Evolutionary conservation across 1,139 yeast genomes (phyloP).

Genomic region (Pichia sp.): DNA sequence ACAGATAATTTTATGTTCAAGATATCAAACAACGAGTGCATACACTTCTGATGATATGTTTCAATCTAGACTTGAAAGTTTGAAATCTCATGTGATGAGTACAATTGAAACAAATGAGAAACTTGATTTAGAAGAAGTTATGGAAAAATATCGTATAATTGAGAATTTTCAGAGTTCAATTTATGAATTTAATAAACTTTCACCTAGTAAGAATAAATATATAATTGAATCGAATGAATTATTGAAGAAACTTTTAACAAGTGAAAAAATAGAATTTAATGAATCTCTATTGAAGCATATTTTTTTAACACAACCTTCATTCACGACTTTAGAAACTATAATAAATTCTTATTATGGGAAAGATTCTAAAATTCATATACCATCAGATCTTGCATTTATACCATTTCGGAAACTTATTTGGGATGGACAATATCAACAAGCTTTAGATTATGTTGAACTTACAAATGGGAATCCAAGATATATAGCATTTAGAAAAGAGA

Average conservation of each 20-base stretch:
- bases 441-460: slow-evolving; percentile 50
- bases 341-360: slow-evolving; percentile 29
- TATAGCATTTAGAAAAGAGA: slow-evolving; percentile 28
- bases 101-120: slow-evolving; percentile 7
- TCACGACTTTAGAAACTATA: slow-evolving; percentile 17
- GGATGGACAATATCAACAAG: slow-evolving; percentile 51
- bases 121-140: background rate
- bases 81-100: slow-evolving; percentile 13
- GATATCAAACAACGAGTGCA: slow-evolving; percentile 8
- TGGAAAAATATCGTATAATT: slow-evolving; percentile 11
- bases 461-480: slow-evolving; percentile 56
- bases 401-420: slow-evolving; percentile 56
- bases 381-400: slow-evolving; percentile 44
- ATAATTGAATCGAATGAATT: slow-evolving; percentile 20
- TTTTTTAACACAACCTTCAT: slow-evolving; percentile 14
- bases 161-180: slow-evolving; percentile 21
- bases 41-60: slow-evolving; percentile 17
- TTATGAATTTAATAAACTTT: slow-evolving; percentile 17
- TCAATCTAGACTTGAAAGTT: slow-evolving; percentile 15
- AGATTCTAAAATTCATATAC: slow-evolving; percentile 33
- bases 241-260: slow-evolving; percentile 6
- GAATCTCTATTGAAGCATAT: slow-evolving; percentile 9
- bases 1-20: background rate
- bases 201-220: slow-evolving; percentile 17
- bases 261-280: slow-evolving; percentile 10